These are phyloP conservation scores for Lycium ferocissimum DNA, from an alignment of 257 asterid genomes.

Conservation along the genomic window DNA sequence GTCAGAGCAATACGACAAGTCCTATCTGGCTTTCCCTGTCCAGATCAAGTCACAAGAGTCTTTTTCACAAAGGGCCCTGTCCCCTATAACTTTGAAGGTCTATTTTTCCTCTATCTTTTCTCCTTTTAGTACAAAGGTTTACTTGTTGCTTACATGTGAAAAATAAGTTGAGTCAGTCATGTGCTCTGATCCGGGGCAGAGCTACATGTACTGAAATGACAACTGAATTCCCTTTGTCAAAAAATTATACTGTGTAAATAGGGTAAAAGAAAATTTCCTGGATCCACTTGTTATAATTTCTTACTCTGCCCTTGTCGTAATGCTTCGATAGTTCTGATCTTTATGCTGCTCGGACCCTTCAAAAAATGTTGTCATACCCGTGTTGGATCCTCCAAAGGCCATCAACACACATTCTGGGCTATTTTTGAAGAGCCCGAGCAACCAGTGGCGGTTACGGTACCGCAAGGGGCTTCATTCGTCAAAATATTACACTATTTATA, in stretches of 20 bases:
- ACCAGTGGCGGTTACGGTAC: no score
- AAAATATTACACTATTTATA: no score
- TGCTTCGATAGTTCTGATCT: not conserved
- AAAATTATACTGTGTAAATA: not conserved
- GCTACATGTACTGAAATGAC: not conserved
- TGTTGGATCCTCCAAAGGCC: not conserved
- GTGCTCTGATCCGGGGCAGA: not conserved
- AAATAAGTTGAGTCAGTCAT: not conserved
- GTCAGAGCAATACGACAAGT: conserved; percentile 42
- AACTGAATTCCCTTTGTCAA: not conserved
- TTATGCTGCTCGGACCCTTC: not conserved
- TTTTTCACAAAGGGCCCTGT: conserved; percentile 55
- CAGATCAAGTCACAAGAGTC: conserved; percentile 54
- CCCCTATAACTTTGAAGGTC: conserved; percentile 81
- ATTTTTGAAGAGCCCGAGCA: not conserved
- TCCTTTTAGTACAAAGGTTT: conserved; percentile 9
- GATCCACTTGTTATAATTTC: not conserved
- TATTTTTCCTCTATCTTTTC: conserved; percentile 25
- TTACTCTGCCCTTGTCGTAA: not conserved
- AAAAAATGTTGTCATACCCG: not conserved
- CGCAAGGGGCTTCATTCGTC: no score
- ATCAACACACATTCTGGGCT: not conserved
- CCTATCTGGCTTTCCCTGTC: conserved; percentile 45
- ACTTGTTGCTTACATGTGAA: not conserved
- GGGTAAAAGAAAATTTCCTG: not conserved